phyloP scores from a whole-genome alignment of 1,284 basidiomycete species.

The Austroboletus niveus region DNA sequence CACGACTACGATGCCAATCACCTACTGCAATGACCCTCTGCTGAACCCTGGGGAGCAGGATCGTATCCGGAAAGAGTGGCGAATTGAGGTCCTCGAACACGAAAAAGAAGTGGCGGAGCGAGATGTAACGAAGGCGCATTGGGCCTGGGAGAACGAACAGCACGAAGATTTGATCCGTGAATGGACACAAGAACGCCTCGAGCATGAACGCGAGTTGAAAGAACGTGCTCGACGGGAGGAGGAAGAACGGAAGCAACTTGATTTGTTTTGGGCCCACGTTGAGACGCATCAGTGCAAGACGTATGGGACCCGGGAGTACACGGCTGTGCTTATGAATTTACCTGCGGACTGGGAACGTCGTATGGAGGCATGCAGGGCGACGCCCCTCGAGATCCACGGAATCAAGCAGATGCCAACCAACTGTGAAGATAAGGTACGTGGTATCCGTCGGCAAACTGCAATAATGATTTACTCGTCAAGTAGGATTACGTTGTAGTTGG shows the following conservation, averaged over 20 bases:
- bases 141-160: constrained; percentile 8
- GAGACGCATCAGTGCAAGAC: constrained; percentile 18
- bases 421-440: constrained; percentile 26
- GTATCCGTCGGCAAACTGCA: neutral
- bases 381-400: constrained; percentile 22
- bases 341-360: constrained; percentile 16
- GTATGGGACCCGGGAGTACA: constrained; percentile 26
- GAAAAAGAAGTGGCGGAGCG: constrained; percentile 15
- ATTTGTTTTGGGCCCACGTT: constrained; percentile 24
- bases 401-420: constrained; percentile 15
- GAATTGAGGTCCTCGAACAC: constrained; percentile 8
- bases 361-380: constrained; percentile 23
- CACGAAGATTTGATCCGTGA: constrained; percentile 9
- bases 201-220: constrained; percentile 3
- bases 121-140: constrained; percentile 17
- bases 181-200: constrained; percentile 12
- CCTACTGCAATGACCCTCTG: constrained; percentile 20
- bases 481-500: constrained; percentile 19
- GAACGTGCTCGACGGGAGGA: constrained; percentile 9
- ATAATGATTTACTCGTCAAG: constrained; percentile 12
- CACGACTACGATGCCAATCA: constrained; percentile 12
- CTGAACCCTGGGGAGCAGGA: constrained; percentile 11
- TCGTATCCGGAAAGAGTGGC: constrained; percentile 8
- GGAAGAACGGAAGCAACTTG: constrained; percentile 18
- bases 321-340: constrained; percentile 22